Percentiles rank a stretch among this genome's conserved stretches.
These are phyloP conservation scores for Exophiala dermatitidis DNA, from an alignment of 2,329 filamentous ascomycete genomes.

Conservation along the genomic window DNA sequence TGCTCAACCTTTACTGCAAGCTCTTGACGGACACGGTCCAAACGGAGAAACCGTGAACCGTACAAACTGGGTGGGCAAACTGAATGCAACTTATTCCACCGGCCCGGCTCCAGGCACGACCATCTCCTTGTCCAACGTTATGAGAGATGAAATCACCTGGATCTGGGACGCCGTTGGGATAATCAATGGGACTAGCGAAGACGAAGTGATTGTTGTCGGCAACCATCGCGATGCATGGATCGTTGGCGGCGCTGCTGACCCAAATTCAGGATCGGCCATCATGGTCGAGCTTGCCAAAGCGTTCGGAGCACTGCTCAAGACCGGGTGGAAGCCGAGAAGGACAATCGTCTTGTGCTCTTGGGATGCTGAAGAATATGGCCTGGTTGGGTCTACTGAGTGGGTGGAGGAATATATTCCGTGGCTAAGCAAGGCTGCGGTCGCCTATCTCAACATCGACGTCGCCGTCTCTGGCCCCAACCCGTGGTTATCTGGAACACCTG, in stretches of 20 bases:
- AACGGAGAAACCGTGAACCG: constrained; percentile 31
- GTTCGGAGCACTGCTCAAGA: constrained; percentile 41
- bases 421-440: constrained; percentile 39
- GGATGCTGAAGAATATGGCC: constrained; percentile 35
- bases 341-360: constrained; percentile 40
- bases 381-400: constrained; percentile 42
- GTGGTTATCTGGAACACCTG: constrained; percentile 35
- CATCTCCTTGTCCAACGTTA: constrained; percentile 27
- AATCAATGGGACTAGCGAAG: constrained; percentile 29
- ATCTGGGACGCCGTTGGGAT: constrained; percentile 30
- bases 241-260: constrained; percentile 47
- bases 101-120: constrained; percentile 28
- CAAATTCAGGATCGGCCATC: constrained; percentile 46
- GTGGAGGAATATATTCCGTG: constrained; percentile 43
- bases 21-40: constrained; percentile 32
- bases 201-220: constrained; percentile 44
- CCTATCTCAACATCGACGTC: constrained; percentile 48
- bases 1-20: constrained; percentile 30
- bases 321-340: constrained; percentile 47
- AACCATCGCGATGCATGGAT: constrained; percentile 52
- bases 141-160: constrained; percentile 26
- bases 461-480: constrained; percentile 41
- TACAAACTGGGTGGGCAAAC: constrained; percentile 31
- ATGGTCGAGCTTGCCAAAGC: constrained; percentile 46
- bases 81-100: constrained; percentile 32